Conservation (phyloP, 495 filamentous ascomycete species). For the Bryoglossum gracile region DNA sequence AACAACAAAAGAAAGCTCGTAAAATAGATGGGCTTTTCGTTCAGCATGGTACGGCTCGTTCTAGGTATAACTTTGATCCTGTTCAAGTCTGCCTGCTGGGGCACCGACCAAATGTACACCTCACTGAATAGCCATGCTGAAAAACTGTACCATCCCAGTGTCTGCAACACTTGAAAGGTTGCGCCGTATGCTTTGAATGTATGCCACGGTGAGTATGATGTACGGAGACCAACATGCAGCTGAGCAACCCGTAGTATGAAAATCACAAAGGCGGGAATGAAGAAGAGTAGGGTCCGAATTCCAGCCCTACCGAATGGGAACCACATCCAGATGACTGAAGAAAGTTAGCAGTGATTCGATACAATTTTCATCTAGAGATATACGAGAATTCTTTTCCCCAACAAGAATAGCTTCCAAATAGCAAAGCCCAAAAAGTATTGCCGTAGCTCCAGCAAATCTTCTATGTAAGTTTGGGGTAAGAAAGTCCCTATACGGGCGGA, state of each 20-base stretch:
- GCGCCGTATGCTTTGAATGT: slow-evolving; percentile 51
- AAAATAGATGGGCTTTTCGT: slow-evolving; percentile 81
- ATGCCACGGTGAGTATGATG: slow-evolving; percentile 56
- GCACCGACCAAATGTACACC: slow-evolving; percentile 70
- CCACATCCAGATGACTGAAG: slow-evolving; percentile 73
- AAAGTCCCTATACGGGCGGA: slow-evolving; percentile 56
- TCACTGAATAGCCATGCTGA: slow-evolving; percentile 78
- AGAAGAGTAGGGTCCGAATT: slow-evolving; percentile 67
- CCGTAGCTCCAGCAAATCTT: slow-evolving; percentile 69
- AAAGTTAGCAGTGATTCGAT: slow-evolving; percentile 8
- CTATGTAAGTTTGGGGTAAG: slow-evolving; percentile 83
- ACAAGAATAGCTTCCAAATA: slow-evolving; percentile 69
- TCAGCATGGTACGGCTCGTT: slow-evolving; percentile 70
- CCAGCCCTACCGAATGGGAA: slow-evolving; percentile 73
- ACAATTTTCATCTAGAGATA: slow-evolving; percentile 1
- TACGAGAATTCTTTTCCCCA: slow-evolving; percentile 62
- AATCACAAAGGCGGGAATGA: slow-evolving; percentile 60
- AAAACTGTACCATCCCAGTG: slow-evolving; percentile 61
- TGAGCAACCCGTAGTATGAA: slow-evolving; percentile 78
- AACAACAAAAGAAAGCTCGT: slow-evolving; percentile 60
- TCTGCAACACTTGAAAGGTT: slow-evolving; percentile 54
- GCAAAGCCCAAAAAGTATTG: slow-evolving; percentile 57
- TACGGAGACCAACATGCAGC: slow-evolving; percentile 69
- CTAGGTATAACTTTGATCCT: slow-evolving; percentile 55
- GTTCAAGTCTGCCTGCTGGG: slow-evolving; percentile 55